Evolutionary conservation across 768 basidiomycete genomes (phyloP).

Genomic region (Tylopilus felleus): DNA sequence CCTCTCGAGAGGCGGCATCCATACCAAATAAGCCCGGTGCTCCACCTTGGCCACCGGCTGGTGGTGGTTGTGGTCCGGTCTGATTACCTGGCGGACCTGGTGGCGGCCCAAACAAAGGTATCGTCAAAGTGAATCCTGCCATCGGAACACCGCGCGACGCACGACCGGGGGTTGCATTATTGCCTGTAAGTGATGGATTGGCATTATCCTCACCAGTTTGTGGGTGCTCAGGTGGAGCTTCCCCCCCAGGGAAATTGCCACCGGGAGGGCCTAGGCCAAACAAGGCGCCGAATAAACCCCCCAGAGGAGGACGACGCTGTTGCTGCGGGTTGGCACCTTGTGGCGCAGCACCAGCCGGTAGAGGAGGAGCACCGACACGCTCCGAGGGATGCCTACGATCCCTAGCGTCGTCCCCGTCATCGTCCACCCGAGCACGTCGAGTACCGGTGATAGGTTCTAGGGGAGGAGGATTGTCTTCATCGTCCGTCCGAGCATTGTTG

Average conservation of each 20-base stretch:
- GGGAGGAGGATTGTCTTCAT: constrained; percentile 30
- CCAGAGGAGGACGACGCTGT: constrained; percentile 13
- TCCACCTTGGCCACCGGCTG: constrained; percentile 4
- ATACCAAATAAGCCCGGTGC: constrained; percentile 9
- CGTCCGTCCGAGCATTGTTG: constrained; percentile 28
- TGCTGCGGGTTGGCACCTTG: constrained; percentile 24
- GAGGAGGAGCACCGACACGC: constrained; percentile 38
- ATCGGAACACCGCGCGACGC: constrained; percentile 21
- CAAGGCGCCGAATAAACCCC: constrained; percentile 25
- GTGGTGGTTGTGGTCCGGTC: constrained; percentile 3
- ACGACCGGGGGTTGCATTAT: constrained; percentile 24
- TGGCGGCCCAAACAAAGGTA: constrained; percentile 30
- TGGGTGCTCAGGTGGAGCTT: constrained; percentile 20
- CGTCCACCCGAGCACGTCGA: constrained; percentile 57
- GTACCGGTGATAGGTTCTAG: constrained; percentile 33
- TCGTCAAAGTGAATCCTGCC: constrained; percentile 35
- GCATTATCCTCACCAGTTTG: constrained; percentile 29
- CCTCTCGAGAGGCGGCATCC: constrained; percentile 21
- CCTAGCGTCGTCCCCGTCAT: constrained; percentile 58
- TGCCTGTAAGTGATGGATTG: constrained; percentile 16
- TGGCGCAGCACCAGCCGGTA: constrained; percentile 19
- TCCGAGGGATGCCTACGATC: constrained; percentile 66
- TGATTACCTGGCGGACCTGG: constrained; percentile 11
- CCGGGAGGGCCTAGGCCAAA: constrained; percentile 21
- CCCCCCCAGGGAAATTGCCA: constrained; percentile 11